Evolutionary conservation across 2,329 filamentous ascomycete species (phyloP).

Genomic region (Biscogniauxia marginata): DNA sequence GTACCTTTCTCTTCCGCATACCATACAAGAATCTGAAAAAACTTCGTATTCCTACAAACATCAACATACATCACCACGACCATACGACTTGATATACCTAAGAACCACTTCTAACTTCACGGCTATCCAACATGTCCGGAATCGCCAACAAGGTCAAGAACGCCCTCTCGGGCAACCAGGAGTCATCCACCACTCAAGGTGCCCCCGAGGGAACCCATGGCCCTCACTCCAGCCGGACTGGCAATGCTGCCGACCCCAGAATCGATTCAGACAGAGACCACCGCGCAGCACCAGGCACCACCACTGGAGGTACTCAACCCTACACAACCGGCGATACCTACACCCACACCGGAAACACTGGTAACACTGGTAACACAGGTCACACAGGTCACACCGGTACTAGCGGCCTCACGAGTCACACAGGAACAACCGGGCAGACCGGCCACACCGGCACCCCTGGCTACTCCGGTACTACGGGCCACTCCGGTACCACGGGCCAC

Average conservation of each 20-base stretch:
- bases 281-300: slow-evolving; percentile 28
- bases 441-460: no score
- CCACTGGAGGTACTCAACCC: slow-evolving; percentile 21
- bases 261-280: slow-evolving; percentile 35
- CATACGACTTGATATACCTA: no score
- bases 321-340: slow-evolving; percentile 24
- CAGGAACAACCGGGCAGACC: slow-evolving; percentile 6
- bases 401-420: slow-evolving; percentile 6
- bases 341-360: slow-evolving; percentile 29
- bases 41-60: no score
- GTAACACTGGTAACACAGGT: slow-evolving; percentile 4
- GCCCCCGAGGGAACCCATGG: slow-evolving; percentile 33
- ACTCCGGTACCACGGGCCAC: slow-evolving; percentile 21
- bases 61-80: background rate
- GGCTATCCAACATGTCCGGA: slow-evolving; percentile 49
- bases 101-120: no score
- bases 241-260: slow-evolving; percentile 34
- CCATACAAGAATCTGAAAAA: no score
- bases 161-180: slow-evolving; percentile 47
- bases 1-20: no score
- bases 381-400: slow-evolving; percentile 1
- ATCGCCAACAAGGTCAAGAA: slow-evolving; percentile 62
- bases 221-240: slow-evolving; percentile 24
- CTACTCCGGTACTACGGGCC: slow-evolving; percentile 27
- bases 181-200: slow-evolving; percentile 21